phyloP scores from a whole-genome alignment of 2,329 filamentous ascomycete genomes.

The Aspergillus latus region DNA sequence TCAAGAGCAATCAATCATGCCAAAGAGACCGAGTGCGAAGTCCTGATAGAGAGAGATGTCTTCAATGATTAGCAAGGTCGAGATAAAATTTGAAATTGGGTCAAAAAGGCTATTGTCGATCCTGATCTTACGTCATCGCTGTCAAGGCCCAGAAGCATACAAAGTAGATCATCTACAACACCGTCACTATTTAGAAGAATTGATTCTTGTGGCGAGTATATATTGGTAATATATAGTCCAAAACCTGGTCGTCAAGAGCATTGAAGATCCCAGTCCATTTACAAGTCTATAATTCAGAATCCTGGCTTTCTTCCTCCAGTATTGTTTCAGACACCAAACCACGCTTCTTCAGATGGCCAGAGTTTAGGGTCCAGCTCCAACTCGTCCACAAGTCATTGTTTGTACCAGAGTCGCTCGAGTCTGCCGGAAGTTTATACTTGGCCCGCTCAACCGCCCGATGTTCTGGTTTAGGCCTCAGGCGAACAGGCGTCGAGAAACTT shows the following conservation, averaged over 20 bases:
- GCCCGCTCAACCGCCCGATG: background rate
- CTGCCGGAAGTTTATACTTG: background rate
- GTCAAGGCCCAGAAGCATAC: background rate
- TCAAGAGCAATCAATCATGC: background rate
- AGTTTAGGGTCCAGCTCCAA: conserved; percentile 2
- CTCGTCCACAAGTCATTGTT: conserved; percentile 1
- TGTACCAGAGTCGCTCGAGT: background rate
- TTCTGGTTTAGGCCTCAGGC: background rate
- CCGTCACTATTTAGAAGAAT: background rate
- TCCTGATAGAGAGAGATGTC: background rate
- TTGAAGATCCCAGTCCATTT: background rate
- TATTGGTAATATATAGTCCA: background rate
- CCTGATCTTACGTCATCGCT: background rate
- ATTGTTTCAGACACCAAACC: conserved; percentile 29
- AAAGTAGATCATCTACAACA: background rate
- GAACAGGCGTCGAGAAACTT: conserved; percentile 25
- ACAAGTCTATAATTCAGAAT: conserved; percentile 13
- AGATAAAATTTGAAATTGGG: background rate
- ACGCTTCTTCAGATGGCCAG: background rate
- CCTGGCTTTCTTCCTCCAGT: conserved; percentile 31
- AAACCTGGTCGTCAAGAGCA: background rate
- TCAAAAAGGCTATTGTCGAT: background rate
- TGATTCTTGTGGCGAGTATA: background rate
- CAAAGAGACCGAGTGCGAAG: background rate
- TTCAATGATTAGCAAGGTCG: background rate